Percentiles rank a stretch among this genome's conserved stretches.
Conservation (phyloP, 129 eudicot genomes). For the Artemisia argyi region DNA sequence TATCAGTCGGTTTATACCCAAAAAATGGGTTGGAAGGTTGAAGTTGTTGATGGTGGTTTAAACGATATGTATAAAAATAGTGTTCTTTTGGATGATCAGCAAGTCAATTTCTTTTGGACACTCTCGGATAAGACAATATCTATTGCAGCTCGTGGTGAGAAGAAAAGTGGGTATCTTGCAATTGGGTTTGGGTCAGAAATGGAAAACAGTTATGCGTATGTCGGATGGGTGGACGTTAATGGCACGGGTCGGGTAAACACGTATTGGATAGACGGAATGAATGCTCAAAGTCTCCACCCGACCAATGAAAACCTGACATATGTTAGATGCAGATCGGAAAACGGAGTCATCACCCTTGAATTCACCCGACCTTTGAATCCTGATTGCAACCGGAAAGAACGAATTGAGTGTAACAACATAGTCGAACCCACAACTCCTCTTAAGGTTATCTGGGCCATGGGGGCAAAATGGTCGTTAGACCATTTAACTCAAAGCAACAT, state of each 20-base stretch:
- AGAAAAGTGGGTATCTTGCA: slow-evolving; percentile 95
- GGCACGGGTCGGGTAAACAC: slow-evolving; percentile 86
- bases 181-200: slow-evolving; percentile 93
- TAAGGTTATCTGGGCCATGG: slow-evolving; percentile 96
- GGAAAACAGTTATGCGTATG: slow-evolving; percentile 90
- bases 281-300: slow-evolving; percentile 63
- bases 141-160: slow-evolving; percentile 87
- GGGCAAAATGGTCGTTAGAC: slow-evolving; percentile 79
- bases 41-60: slow-evolving; percentile 97
- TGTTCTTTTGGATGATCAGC: slow-evolving; percentile 91
- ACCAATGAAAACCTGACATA: slow-evolving; percentile 87
- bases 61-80: slow-evolving; percentile 92
- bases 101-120: slow-evolving; percentile 89
- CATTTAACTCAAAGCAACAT: slow-evolving; percentile 75
- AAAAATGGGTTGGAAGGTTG: slow-evolving; percentile 98
- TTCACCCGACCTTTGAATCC: slow-evolving; percentile 91
- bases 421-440: slow-evolving; percentile 87
- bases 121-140: slow-evolving; percentile 71
- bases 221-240: slow-evolving; percentile 80
- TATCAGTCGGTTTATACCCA: slow-evolving; percentile 77
- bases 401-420: slow-evolving; percentile 80
- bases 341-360: slow-evolving; percentile 82
- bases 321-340: slow-evolving; percentile 87
- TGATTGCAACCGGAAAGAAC: slow-evolving; percentile 56
- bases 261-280: slow-evolving; percentile 84